Conservation (phyloP, 139 green algal species). For the Coccomyxa sp. region DNA sequence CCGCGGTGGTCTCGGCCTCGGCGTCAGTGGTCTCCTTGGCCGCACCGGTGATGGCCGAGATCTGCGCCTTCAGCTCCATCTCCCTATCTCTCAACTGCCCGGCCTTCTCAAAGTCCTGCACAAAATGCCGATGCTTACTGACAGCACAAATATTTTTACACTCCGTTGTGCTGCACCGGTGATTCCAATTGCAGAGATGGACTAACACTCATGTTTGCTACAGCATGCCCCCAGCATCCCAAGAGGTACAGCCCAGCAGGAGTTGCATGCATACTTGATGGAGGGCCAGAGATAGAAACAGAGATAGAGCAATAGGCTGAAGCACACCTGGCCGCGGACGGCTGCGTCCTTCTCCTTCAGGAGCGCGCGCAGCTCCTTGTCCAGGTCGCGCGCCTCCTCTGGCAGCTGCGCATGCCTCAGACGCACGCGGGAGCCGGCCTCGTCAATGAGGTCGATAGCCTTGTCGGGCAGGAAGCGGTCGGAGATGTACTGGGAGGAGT, state of each 20-base stretch:
- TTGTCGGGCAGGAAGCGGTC: conserved; percentile 82
- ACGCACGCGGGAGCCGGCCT: conserved; percentile 94
- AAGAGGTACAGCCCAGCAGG: neutral
- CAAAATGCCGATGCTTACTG: too few species aligned
- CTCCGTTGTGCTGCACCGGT: too few species aligned
- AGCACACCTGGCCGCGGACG: conserved; percentile 46
- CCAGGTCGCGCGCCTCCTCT: conserved; percentile 92
- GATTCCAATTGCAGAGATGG: neutral
- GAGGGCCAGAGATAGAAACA: neutral
- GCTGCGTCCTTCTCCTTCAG: conserved; percentile 99
- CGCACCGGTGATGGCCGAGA: conserved; percentile 69
- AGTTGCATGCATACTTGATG: neutral
- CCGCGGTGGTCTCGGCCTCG: conserved; percentile 69
- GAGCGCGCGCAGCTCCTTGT: conserved; percentile 87
- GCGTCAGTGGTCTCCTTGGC: conserved; percentile 66
- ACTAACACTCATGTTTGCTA: neutral
- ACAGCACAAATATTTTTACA: too few species aligned
- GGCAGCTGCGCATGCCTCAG: conserved; percentile 95
- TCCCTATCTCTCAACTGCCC: conserved; percentile 88
- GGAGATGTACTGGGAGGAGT: conserved; percentile 93
- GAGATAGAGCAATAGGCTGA: neutral
- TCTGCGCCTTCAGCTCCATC: conserved; percentile 98
- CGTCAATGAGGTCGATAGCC: conserved; percentile 99
- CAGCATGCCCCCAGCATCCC: too few species aligned
- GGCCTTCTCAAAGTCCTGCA: conserved; percentile 40